phyloP scores from a whole-genome alignment of 495 filamentous ascomycete genomes.

The Geopyxis carbonaria region DNA sequence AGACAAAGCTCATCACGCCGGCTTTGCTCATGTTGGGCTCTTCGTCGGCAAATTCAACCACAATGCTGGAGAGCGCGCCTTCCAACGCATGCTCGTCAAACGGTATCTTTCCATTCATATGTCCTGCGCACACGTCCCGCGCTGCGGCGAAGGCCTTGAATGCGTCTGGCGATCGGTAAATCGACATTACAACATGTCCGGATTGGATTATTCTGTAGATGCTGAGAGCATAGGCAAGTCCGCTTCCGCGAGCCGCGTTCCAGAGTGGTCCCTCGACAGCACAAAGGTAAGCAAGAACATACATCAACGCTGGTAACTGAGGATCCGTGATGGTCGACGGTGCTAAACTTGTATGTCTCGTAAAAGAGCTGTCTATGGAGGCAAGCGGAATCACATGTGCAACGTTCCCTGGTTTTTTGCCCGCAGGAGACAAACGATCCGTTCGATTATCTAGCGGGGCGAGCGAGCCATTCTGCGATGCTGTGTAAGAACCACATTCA shows the following conservation, averaged over 20 bases:
- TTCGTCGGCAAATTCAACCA: slow-evolving; percentile 67
- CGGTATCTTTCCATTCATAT: slow-evolving; percentile 38
- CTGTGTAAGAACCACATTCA: neutral
- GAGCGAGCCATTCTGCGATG: slow-evolving; percentile 22
- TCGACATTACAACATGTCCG: slow-evolving; percentile 60
- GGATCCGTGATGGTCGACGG: slow-evolving; percentile 59
- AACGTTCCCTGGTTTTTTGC: slow-evolving; percentile 50
- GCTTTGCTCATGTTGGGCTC: slow-evolving; percentile 68
- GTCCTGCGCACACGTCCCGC: slow-evolving; percentile 54
- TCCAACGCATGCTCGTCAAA: slow-evolving; percentile 76
- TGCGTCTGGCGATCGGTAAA: slow-evolving; percentile 79
- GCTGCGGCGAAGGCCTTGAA: slow-evolving; percentile 69
- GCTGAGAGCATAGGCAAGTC: slow-evolving; percentile 71
- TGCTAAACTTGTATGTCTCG: slow-evolving; percentile 54
- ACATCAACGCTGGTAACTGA: slow-evolving; percentile 61
- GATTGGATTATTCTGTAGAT: slow-evolving; percentile 59
- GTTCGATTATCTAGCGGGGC: slow-evolving; percentile 42
- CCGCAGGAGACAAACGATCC: slow-evolving; percentile 51
- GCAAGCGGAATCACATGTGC: slow-evolving; percentile 77
- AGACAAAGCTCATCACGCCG: slow-evolving; percentile 63
- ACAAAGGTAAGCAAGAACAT: slow-evolving; percentile 79
- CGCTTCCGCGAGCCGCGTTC: slow-evolving; percentile 70
- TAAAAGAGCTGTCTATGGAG: slow-evolving; percentile 85
- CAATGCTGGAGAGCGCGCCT: slow-evolving; percentile 75
- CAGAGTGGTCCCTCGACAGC: slow-evolving; percentile 87